Percentiles rank a stretch among this genome's conserved stretches.
Conservation (phyloP, 352 stramenopile genomes). For the Plasmopara halstedii region DNA sequence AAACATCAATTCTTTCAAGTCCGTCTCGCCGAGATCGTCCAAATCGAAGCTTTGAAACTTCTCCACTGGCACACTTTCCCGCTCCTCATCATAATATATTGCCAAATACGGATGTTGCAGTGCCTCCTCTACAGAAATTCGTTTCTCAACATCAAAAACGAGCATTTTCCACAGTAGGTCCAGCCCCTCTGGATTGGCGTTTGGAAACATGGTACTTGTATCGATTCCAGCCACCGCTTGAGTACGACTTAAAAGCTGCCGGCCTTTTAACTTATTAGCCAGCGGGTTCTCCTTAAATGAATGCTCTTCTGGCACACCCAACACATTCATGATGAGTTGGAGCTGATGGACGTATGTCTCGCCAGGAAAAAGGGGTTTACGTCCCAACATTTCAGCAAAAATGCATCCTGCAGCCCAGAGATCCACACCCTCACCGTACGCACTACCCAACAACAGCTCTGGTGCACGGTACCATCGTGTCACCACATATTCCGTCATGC, state of each 20-base stretch:
- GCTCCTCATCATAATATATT: slow-evolving; percentile 77
- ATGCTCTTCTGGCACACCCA: slow-evolving; percentile 79
- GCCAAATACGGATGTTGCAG: slow-evolving; percentile 95
- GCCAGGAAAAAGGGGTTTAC: slow-evolving; percentile 79
- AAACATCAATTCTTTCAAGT: slow-evolving; percentile 88
- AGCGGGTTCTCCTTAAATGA: slow-evolving; percentile 86
- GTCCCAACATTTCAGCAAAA: slow-evolving; percentile 83
- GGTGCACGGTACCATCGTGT: slow-evolving; percentile 86
- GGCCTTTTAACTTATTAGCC: slow-evolving; percentile 82
- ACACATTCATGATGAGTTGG: slow-evolving; percentile 86
- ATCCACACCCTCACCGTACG: slow-evolving; percentile 79
- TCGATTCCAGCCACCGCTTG: slow-evolving; percentile 77
- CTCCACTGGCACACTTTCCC: slow-evolving; percentile 57
- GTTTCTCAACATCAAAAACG: slow-evolving; percentile 91
- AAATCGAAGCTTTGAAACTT: slow-evolving; percentile 82
- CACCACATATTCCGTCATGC: slow-evolving; percentile 90
- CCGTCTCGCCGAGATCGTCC: slow-evolving; percentile 70
- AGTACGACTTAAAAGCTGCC: slow-evolving; percentile 75
- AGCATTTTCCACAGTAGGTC: slow-evolving; percentile 86
- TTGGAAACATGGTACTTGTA: slow-evolving; percentile 75
- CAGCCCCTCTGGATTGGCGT: slow-evolving; percentile 75
- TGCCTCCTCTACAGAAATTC: slow-evolving; percentile 94
- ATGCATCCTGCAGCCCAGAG: slow-evolving; percentile 84
- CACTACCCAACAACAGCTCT: slow-evolving; percentile 77
- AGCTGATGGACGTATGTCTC: slow-evolving; percentile 85